Base-by-base conservation (phyloP, 2,329 filamentous ascomycete species). In the Hawksworthiomyces lignivorus region DNA sequence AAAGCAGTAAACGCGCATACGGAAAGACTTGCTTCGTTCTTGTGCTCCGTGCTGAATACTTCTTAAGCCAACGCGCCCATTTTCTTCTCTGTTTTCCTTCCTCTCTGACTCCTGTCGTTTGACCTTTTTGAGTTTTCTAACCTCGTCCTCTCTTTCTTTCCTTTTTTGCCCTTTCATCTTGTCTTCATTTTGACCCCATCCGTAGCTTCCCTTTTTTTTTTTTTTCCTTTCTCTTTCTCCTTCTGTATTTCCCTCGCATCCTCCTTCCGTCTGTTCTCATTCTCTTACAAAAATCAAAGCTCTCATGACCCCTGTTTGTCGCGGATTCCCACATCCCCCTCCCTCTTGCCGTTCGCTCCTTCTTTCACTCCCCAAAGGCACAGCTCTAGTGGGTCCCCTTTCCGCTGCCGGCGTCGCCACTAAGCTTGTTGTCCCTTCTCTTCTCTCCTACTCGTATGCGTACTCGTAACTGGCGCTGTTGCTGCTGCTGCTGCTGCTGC, bases 271-370 rank as follows among this genome's bases (percentile, higher is more conserved):
- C 36, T 15, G 20, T 37, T 41, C 44, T 32, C 27, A 30, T 20
- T 20, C 32, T 44, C 37, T 40, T 14, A 31, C 38, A 20, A 18
- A 36, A 27, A 8, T 11, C 36, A 36, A 27, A n/a, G 22, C 38
- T 29, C 39, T 19, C 39, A 21, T n/a, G 27, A 18, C 26, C 40
- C 41, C 35, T 43, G 41, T 33, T 43, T 43, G 41, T 43, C 41
- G 41, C 35, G 34, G 41, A 36, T 43, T 34, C 14, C 34, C 36
- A 21, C 33, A 37, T 27, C 28, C 20, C 28, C 39, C 31, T 12
- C 14, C 19, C 11, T 18, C 20, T n/a, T 31, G 8, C 29, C 29
- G 9, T 31, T 17, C 12, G 8, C 12, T 26, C 12, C 24, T 26
- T 26, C 12, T 26, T 26, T 26, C 12, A 8, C 12, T 26, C 8